phyloP scores from a whole-genome alignment of 768 basidiomycete species.

The Suillus discolor region DNA sequence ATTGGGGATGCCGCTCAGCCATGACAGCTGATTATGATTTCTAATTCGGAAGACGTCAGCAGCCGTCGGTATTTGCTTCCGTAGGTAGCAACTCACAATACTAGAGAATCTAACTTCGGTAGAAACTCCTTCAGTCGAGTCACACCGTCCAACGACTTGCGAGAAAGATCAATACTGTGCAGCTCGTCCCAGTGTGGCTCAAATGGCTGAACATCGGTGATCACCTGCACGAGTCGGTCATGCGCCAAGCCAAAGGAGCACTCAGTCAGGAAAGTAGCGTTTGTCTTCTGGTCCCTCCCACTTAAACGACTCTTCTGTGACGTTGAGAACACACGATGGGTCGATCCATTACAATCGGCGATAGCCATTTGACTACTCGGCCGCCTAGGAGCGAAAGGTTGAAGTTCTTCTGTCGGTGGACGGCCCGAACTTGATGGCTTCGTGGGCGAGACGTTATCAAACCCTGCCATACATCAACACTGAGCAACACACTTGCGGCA shows the following conservation, averaged over 20 bases:
- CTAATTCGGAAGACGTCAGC: slow-evolving; percentile 40
- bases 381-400: slow-evolving; percentile 46
- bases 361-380: slow-evolving; percentile 36
- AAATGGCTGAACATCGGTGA: slow-evolving; percentile 94
- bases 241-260: slow-evolving; percentile 96
- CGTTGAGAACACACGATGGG: slow-evolving; percentile 47
- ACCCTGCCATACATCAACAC: slow-evolving; percentile 28
- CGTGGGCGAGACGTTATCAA: slow-evolving; percentile 57
- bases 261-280: slow-evolving; percentile 86
- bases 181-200: slow-evolving; percentile 94
- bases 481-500: slow-evolving; percentile 6
- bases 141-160: slow-evolving; percentile 62
- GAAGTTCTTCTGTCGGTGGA: slow-evolving; percentile 47
- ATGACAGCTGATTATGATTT: slow-evolving; percentile 72
- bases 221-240: slow-evolving; percentile 86
- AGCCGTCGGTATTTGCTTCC: slow-evolving; percentile 5
- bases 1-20: slow-evolving; percentile 78
- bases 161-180: slow-evolving; percentile 67
- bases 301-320: slow-evolving; percentile 43
- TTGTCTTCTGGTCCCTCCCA: slow-evolving; percentile 34
- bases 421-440: slow-evolving; percentile 49
- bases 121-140: slow-evolving; percentile 86
- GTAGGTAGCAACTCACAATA: slow-evolving; percentile 58
- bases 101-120: slow-evolving; percentile 73
- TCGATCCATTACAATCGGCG: slow-evolving; percentile 24